Percentiles rank a stretch among this genome's conserved stretches.
Evolutionary conservation across 805 yeast species (phyloP).

Genomic region (Ogataea ramenticola): DNA sequence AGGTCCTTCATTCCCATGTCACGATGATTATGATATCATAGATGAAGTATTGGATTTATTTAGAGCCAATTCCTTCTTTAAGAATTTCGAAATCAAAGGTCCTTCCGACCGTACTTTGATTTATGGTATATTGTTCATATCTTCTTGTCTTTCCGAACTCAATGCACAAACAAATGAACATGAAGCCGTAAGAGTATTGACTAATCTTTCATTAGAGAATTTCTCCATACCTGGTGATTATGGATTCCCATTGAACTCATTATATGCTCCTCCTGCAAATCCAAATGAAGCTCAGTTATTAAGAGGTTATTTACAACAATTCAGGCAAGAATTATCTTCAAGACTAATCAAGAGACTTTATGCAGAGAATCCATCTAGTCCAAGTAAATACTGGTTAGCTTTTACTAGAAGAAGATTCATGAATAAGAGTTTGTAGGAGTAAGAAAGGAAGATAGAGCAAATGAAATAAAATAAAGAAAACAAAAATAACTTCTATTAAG

Average conservation of each 20-base stretch:
- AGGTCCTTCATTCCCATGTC: slow-evolving; percentile 85
- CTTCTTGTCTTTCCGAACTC: slow-evolving; percentile 73
- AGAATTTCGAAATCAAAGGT: slow-evolving; percentile 94
- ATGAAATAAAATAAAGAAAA: neutral
- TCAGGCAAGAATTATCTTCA: slow-evolving; percentile 87
- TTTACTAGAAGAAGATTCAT: slow-evolving; percentile 91
- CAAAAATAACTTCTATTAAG: too few species aligned
- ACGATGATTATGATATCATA: slow-evolving; percentile 76
- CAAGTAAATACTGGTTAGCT: slow-evolving; percentile 93
- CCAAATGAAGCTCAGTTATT: slow-evolving; percentile 73
- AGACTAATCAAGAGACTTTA: slow-evolving; percentile 73
- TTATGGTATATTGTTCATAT: slow-evolving; percentile 85
- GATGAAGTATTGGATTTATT: slow-evolving; percentile 90
- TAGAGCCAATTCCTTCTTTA: slow-evolving; percentile 93
- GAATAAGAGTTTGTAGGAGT: slow-evolving; percentile 70
- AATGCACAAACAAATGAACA: slow-evolving; percentile 37
- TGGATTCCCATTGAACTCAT: slow-evolving; percentile 83
- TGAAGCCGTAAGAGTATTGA: slow-evolving; percentile 64
- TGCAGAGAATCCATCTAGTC: slow-evolving; percentile 46
- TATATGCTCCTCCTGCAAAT: slow-evolving; percentile 67
- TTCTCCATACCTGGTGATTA: slow-evolving; percentile 94
- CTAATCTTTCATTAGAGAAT: slow-evolving; percentile 79
- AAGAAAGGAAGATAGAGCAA: neutral
- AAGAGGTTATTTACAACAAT: slow-evolving; percentile 78
- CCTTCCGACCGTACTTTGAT: slow-evolving; percentile 89